Evolutionary conservation across 768 basidiomycete species (phyloP), one percentile per base, ranked within the genome.

Genomic region (Strobilomyces dryophilus): DNA sequence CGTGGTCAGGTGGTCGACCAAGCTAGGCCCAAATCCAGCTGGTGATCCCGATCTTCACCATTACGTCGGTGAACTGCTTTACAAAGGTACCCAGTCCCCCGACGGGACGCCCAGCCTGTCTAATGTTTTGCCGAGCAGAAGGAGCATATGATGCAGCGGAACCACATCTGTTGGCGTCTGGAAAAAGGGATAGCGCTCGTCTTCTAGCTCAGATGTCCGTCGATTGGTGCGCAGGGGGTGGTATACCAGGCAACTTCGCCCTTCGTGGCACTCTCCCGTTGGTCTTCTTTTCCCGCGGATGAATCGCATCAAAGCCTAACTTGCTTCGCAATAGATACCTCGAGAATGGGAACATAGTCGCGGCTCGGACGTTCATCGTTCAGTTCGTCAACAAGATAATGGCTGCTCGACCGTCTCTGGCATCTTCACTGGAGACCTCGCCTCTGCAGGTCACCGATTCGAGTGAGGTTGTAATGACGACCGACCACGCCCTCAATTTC

Each of bases 11-110:
- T 99, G 95, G 95, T 85, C 91, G 42, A 79, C 84, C 12, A 89
- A 87, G 65, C 77, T 80, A 59, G 85, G 89, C 8, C 63, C 78
- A n/a, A 85, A 80, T 67, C 91, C 94, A 9, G 83, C 85, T 24
- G 97, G 97, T 17, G 97, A 99, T 74, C 84, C 86, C 31, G 82
- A 80, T 52, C 74, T 99, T 47, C 93, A 93, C 42, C 85, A 92
- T 55, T 98, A 98, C 66, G 72, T 97, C 44, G 97, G 94, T 5
- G 88, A 95, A 66, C 73, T 97, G 29, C 76, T 93, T 8, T 87
- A 82, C 71, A 94, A 92, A 78, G 92, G 92, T 85, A 49, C 35
- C 68, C 8, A 27, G 10, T 42, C 11, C 43, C 24, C n/a, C 35
- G 51, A 12, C 9, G 41, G 18, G 11, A 45, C 15, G 14, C 32